Percentiles rank a stretch among this genome's conserved stretches.
phyloP scores from a whole-genome alignment of 1,284 basidiomycete genomes.

The Cryptococcus floricola region DNA sequence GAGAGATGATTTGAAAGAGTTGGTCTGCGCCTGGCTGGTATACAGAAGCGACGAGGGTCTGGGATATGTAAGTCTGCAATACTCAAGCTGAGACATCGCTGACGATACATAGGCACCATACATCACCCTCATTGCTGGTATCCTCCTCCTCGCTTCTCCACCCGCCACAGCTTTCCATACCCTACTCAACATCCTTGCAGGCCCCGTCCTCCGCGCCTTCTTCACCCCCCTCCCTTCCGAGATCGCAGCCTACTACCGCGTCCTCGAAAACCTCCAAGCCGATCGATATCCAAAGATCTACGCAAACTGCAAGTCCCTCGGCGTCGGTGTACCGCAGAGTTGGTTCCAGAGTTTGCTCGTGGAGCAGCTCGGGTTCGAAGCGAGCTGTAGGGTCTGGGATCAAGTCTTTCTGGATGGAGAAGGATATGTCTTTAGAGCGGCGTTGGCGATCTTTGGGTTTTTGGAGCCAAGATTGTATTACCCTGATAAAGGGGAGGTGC shows the following conservation, averaged over 20 bases:
- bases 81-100: neutral
- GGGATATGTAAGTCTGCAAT: constrained; percentile 60
- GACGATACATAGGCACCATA: constrained; percentile 39
- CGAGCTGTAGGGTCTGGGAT: constrained; percentile 83
- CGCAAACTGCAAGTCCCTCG: constrained; percentile 86
- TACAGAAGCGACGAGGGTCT: constrained; percentile 81
- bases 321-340: constrained; percentile 41
- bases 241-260: constrained; percentile 59
- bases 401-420: constrained; percentile 50
- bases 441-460: constrained; percentile 76
- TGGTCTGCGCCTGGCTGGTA: constrained; percentile 88
- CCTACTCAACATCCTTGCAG: constrained; percentile 81
- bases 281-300: constrained; percentile 84
- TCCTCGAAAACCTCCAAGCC: constrained; percentile 47
- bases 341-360: constrained; percentile 82
- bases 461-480: constrained; percentile 66
- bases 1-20: constrained; percentile 77
- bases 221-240: constrained; percentile 76
- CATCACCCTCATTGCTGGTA: constrained; percentile 63
- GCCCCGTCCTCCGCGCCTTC: constrained; percentile 80
- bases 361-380: constrained; percentile 81
- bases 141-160: constrained; percentile 84
- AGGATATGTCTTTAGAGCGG: constrained; percentile 65
- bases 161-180: constrained; percentile 70
- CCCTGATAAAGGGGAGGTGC: constrained; percentile 60